Evolutionary conservation across 257 asterid species (phyloP).

Genomic region (Lycium barbarum): DNA sequence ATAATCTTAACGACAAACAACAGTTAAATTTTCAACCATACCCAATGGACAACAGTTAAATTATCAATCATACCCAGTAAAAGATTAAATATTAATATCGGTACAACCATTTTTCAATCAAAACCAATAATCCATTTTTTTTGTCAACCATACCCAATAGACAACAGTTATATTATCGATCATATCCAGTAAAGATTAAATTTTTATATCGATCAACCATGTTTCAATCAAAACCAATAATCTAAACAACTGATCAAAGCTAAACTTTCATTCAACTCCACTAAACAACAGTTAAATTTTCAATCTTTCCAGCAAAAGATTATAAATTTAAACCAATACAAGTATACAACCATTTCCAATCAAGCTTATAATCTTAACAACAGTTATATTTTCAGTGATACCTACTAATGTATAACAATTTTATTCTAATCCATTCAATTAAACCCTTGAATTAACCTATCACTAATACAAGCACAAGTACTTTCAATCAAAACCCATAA

Average conservation of each 20-base stretch:
- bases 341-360: not conserved
- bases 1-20: slow-evolving; percentile 17
- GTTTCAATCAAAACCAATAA: slow-evolving; percentile 3
- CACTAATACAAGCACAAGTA: not conserved
- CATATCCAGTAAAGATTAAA: no score
- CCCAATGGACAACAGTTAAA: not conserved
- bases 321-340: not conserved
- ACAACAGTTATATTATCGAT: no score
- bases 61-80: not conserved
- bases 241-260: no score
- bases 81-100: not conserved
- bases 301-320: not conserved
- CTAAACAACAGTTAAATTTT: no score
- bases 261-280: not conserved
- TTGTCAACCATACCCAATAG: no score
- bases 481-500: not conserved
- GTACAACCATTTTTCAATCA: slow-evolving; percentile 4
- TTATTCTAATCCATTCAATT: no score
- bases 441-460: no score
- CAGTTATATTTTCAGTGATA: no score
- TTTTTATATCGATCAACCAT: no score
- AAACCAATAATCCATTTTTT: not conserved
- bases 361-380: not conserved
- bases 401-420: no score
- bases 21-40: not conserved